A percentile compares a stretch with the other conserved stretches of the same genome.
Evolutionary conservation across 2,329 filamentous ascomycete species (phyloP).

Genomic region (Ceratocystis colombiana): DNA sequence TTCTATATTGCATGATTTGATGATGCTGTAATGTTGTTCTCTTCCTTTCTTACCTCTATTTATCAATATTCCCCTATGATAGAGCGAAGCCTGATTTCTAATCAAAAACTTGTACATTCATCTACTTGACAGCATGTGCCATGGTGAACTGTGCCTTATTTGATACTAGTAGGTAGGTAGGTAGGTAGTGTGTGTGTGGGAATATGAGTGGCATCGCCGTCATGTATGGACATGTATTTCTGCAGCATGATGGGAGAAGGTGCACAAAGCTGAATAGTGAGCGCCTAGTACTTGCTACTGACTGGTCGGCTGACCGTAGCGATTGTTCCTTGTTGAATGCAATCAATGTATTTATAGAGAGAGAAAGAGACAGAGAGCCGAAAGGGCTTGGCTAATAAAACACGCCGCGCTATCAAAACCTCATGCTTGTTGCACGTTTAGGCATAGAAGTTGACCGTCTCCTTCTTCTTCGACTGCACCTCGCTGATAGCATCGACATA

Average conservation of each 20-base stretch:
- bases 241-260: too few species aligned
- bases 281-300: too few species aligned
- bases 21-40: neutral
- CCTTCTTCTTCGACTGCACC: slow-evolving; percentile 93
- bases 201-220: too few species aligned
- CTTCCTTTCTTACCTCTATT: neutral
- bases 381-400: slow-evolving; percentile 6
- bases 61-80: neutral
- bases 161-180: too few species aligned
- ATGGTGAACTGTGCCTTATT: neutral
- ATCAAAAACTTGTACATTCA: neutral
- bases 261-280: too few species aligned
- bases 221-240: too few species aligned
- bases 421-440: slow-evolving; percentile 29
- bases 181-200: too few species aligned
- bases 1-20: slow-evolving; percentile 15
- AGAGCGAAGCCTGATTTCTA: neutral
- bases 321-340: neutral
- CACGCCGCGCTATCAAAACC: neutral
- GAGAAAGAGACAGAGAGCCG: neutral
- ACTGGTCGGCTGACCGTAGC: too few species aligned
- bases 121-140: neutral
- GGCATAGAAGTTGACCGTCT: slow-evolving; percentile 54
- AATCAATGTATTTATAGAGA: neutral
- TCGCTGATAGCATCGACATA: slow-evolving; percentile 98